Evolutionary conservation across 1,284 basidiomycete genomes (phyloP).

Genomic region (Porogramme epimiltina): DNA sequence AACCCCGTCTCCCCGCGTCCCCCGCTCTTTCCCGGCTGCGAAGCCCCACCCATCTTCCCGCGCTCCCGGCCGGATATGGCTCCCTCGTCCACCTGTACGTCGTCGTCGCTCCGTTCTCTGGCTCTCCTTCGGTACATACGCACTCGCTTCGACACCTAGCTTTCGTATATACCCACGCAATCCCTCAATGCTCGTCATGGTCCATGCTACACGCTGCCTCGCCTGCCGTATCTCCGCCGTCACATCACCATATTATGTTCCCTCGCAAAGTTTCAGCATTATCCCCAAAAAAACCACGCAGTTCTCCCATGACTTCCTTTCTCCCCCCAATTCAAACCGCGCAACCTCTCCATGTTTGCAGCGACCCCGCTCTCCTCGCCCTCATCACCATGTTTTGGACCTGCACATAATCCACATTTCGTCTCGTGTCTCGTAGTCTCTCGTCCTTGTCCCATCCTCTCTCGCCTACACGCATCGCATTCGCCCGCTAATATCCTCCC

Average conservation of each 20-base stretch:
- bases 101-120: constrained; percentile 11
- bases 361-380: background rate
- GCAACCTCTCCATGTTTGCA: no score
- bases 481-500: background rate
- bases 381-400: no score
- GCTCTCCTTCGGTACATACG: constrained; percentile 17
- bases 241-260: constrained; percentile 4
- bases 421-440: background rate
- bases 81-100: constrained; percentile 1
- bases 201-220: constrained; percentile 11
- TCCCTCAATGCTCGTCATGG: constrained; percentile 23
- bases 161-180: constrained; percentile 28
- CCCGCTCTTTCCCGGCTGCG: background rate
- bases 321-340: no score
- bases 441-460: background rate
- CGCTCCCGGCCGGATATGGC: constrained; percentile 1
- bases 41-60: background rate
- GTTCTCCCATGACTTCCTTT: no score
- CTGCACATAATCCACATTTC: background rate
- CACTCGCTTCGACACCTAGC: constrained; percentile 21
- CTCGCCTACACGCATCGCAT: background rate
- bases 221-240: constrained; percentile 8
- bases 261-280: background rate
- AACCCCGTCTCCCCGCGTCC: background rate
- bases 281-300: no score